These are phyloP conservation scores for Parsonsia alboflavescens DNA, from an alignment of 257 asterid species.

Conservation along the genomic window DNA sequence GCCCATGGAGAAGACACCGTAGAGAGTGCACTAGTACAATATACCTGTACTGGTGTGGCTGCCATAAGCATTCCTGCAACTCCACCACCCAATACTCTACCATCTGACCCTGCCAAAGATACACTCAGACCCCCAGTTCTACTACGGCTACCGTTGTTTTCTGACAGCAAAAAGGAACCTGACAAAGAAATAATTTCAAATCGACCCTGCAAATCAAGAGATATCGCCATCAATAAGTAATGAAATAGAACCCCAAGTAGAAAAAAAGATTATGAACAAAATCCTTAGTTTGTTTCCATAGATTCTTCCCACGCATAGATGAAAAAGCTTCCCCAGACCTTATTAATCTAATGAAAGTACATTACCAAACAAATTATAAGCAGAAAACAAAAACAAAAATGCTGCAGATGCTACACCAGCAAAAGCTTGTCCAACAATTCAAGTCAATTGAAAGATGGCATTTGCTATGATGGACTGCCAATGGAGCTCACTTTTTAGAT, in stretches of 20 bases:
- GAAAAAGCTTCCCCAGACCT: neutral
- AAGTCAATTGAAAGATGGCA: neutral
- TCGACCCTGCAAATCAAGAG: constrained; percentile 61
- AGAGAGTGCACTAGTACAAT: neutral
- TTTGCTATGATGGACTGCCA: neutral
- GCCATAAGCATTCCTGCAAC: constrained; percentile 83
- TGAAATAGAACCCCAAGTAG: neutral
- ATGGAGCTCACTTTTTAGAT: neutral
- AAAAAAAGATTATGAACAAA: neutral
- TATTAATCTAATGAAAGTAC: neutral
- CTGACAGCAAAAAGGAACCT: constrained; percentile 64
- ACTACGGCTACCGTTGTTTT: constrained; percentile 45
- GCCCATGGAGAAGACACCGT: neutral
- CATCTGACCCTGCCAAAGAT: constrained; percentile 76
- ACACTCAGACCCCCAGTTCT: constrained; percentile 56
- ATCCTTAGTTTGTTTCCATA: too few species aligned
- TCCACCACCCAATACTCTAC: constrained; percentile 84
- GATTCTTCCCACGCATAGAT: neutral
- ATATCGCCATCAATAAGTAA: neutral
- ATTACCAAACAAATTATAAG: neutral
- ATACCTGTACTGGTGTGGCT: constrained; percentile 79
- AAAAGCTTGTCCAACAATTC: neutral
- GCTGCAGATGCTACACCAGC: neutral
- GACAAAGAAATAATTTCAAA: constrained; percentile 72
- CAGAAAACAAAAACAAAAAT: neutral